Evolutionary conservation across 1,284 basidiomycete genomes (phyloP).

Genomic region (Hemileia vastatrix): DNA sequence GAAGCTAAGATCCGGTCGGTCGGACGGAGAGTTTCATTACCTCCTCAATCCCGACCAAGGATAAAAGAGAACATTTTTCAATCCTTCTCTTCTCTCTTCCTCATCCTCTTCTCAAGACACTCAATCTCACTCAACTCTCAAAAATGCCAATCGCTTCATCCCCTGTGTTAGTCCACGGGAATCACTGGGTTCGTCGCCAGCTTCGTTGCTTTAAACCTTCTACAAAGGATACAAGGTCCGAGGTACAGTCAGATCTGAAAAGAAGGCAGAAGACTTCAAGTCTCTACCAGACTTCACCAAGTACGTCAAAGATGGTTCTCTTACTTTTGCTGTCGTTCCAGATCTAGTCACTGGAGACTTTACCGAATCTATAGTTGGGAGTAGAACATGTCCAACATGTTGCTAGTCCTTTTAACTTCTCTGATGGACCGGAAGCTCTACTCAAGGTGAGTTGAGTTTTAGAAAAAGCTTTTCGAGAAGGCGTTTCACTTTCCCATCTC

Average conservation of each 20-base stretch:
- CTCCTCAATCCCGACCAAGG: too few relatives aligned
- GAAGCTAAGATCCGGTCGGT: too few relatives aligned
- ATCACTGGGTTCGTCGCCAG: conserved; percentile 35
- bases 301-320: conserved; percentile 28
- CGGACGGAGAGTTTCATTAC: too few relatives aligned
- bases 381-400: conserved; percentile 37
- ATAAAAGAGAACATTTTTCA: too few relatives aligned
- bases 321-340: conserved; percentile 31
- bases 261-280: conserved; percentile 40
- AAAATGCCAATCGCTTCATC: too few relatives aligned
- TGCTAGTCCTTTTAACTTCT: conserved; percentile 32
- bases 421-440: neutral
- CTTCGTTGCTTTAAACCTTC: conserved; percentile 30
- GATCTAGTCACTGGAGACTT: conserved; percentile 42
- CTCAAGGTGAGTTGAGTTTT: neutral
- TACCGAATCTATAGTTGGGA: conserved; percentile 37
- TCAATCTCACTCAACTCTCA: too few relatives aligned
- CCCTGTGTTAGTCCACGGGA: conserved; percentile 32
- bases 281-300: conserved; percentile 35
- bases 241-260: conserved; percentile 43
- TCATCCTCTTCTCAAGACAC: too few relatives aligned
- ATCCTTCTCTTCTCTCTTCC: too few relatives aligned
- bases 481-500: too few relatives aligned
- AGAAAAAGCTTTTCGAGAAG: too few relatives aligned
- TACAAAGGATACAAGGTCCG: conserved; percentile 40